Conservation (phyloP, 257 asterid genomes). For the Osmanthus fragrans region DNA sequence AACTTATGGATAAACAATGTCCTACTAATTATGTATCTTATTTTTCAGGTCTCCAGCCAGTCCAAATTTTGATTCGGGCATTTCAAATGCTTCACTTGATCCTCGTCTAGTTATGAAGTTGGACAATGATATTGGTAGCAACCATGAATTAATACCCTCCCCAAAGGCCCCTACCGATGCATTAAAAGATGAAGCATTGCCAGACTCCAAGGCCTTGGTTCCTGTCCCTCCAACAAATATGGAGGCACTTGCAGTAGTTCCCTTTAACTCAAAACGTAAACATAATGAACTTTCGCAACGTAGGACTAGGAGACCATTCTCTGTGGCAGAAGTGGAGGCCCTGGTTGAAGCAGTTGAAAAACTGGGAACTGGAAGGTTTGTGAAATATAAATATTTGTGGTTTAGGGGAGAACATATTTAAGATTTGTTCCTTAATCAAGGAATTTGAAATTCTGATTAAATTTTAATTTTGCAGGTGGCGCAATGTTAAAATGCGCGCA, state of each 20-base stretch:
- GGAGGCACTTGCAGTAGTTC: slow-evolving; percentile 65
- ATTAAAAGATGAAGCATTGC: slow-evolving; percentile 33
- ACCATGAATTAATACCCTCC: slow-evolving; percentile 33
- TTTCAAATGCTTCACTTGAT: slow-evolving; percentile 42
- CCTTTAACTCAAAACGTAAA: slow-evolving; percentile 54
- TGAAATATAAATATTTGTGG: no score
- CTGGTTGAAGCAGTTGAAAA: slow-evolving; percentile 91
- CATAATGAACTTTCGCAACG: slow-evolving; percentile 78
- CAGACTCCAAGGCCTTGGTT: slow-evolving; percentile 68
- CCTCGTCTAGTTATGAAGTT: slow-evolving; percentile 37
- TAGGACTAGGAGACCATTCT: slow-evolving; percentile 88
- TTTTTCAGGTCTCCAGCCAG: slow-evolving; percentile 56
- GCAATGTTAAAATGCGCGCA: slow-evolving; percentile 88
- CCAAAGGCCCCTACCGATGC: slow-evolving; percentile 36
- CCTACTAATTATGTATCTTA: background rate
- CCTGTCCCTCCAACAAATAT: slow-evolving; percentile 33
- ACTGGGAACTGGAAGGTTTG: slow-evolving; percentile 88
- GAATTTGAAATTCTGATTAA: background rate
- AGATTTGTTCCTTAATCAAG: background rate
- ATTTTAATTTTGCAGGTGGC: slow-evolving; percentile 69
- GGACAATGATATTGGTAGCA: slow-evolving; percentile 33
- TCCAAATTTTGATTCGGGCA: slow-evolving; percentile 52
- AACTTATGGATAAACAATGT: background rate
- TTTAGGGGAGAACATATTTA: background rate
- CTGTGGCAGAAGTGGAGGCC: slow-evolving; percentile 89